Percentiles rank a stretch among this genome's conserved stretches.
phyloP scores from a whole-genome alignment of 2,329 filamentous ascomycete genomes.

The Metarhizium humberi region DNA sequence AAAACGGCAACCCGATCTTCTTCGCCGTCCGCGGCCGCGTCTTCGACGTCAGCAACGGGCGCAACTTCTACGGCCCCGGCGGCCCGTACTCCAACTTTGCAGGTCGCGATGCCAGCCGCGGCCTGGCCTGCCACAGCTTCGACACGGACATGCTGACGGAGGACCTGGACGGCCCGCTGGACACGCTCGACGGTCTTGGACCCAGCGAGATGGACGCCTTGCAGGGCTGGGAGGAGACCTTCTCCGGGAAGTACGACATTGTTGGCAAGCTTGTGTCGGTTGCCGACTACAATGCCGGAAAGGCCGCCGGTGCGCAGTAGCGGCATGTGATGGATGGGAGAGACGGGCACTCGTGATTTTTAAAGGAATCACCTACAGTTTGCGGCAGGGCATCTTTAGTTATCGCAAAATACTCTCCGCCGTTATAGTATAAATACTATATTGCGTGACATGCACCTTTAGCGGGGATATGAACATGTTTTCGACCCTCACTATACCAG shows the following conservation, averaged over 20 bases:
- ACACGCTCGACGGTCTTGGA: slow-evolving; percentile 63
- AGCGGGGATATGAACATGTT: neutral
- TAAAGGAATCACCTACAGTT: neutral
- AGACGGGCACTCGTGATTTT: neutral
- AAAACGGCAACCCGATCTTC: slow-evolving; percentile 65
- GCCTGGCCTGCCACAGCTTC: slow-evolving; percentile 84
- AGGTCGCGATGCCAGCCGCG: slow-evolving; percentile 79
- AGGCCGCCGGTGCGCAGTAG: slow-evolving; percentile 1
- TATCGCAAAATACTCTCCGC: neutral
- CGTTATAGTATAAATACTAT: neutral
- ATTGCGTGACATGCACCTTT: neutral
- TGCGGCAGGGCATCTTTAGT: neutral
- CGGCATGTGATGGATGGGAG: neutral
- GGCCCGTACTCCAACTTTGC: slow-evolving; percentile 96
- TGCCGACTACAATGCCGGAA: slow-evolving; percentile 23
- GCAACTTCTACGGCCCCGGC: slow-evolving; percentile 93
- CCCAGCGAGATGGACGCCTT: slow-evolving; percentile 73
- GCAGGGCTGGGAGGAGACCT: slow-evolving; percentile 87
- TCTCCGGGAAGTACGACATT: slow-evolving; percentile 89
- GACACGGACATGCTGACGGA: slow-evolving; percentile 92
- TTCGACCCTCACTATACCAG: no score
- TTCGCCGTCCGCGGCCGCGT: slow-evolving; percentile 85
- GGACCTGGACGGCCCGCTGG: slow-evolving; percentile 75
- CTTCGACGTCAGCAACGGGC: slow-evolving; percentile 80
- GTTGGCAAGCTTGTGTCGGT: slow-evolving; percentile 71